These are phyloP conservation scores for Cystoisospora suis DNA, from an alignment of 169 alveolate genomes.

Conservation along the genomic window DNA sequence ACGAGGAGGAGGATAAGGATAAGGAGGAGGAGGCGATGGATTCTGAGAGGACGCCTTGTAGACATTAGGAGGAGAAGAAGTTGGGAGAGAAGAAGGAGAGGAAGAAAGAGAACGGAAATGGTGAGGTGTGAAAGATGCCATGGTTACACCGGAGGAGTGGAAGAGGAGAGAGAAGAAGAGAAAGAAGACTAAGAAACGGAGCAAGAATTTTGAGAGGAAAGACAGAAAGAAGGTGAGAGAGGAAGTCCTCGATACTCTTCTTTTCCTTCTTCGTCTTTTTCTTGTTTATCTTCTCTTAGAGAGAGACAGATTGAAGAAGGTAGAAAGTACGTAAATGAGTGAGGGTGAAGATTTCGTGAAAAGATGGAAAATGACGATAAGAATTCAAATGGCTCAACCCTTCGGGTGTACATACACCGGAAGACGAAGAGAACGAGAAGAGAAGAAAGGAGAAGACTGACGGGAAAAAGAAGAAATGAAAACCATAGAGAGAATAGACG, in stretches of 20 bases:
- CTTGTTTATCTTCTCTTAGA: background rate
- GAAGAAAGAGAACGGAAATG: background rate
- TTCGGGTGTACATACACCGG: no score
- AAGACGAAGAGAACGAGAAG: background rate
- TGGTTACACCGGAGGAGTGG: background rate
- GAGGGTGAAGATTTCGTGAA: background rate
- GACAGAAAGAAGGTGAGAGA: background rate
- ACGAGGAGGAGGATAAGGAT: background rate
- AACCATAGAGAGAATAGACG: background rate
- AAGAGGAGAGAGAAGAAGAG: background rate
- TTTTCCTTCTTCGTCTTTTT: background rate
- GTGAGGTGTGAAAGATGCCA: background rate
- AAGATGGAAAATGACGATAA: no score
- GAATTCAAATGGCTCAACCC: no score
- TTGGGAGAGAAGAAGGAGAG: background rate
- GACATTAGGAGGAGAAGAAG: background rate
- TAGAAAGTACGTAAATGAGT: background rate
- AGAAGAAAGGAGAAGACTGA: background rate
- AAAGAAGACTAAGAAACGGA: no score
- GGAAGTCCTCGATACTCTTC: background rate
- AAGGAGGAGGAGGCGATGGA: background rate
- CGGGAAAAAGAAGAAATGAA: background rate
- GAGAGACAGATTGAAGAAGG: background rate
- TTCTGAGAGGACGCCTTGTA: background rate
- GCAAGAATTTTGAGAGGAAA: no score